phyloP scores from a whole-genome alignment of 2,329 filamentous ascomycete genomes.

The Neophaeococcomyces mojaviensis region DNA sequence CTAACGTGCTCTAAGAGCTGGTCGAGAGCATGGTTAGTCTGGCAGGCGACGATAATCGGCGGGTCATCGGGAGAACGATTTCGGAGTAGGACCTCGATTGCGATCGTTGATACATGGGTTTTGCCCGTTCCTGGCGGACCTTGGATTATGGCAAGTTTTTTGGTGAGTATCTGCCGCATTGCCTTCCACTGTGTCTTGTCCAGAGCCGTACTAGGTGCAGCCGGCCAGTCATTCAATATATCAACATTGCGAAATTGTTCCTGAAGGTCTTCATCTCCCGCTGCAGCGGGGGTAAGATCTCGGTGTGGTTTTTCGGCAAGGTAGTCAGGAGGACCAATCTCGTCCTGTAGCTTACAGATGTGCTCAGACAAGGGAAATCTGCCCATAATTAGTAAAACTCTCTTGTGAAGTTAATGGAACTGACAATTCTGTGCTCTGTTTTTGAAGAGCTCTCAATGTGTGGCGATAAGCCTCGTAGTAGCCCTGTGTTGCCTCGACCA shows the following conservation, averaged over 20 bases:
- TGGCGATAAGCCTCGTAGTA: conserved; percentile 74
- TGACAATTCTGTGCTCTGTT: conserved; percentile 48
- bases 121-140: conserved; percentile 77
- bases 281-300: conserved; percentile 35
- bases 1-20: conserved; percentile 64
- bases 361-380: conserved; percentile 41
- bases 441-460: conserved; percentile 65
- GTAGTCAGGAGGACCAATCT: conserved; percentile 47
- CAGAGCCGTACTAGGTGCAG: conserved; percentile 40
- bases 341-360: conserved; percentile 31
- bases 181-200: conserved; percentile 66
- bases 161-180: conserved; percentile 62
- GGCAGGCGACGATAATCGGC: conserved; percentile 71
- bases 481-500: conserved; percentile 66
- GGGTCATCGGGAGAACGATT: conserved; percentile 51
- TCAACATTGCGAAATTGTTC: conserved; percentile 42
- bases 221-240: conserved; percentile 50
- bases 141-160: conserved; percentile 68
- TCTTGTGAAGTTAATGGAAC: conserved; percentile 9
- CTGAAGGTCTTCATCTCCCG: conserved; percentile 31
- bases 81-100: conserved; percentile 57
- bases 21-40: conserved; percentile 87
- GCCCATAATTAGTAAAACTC: conserved; percentile 9
- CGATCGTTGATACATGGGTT: conserved; percentile 70
- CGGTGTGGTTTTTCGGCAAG: conserved; percentile 42